Evolutionary conservation across 2,329 filamentous ascomycete species (phyloP).

Genomic region (Aquanectria penicillioides): DNA sequence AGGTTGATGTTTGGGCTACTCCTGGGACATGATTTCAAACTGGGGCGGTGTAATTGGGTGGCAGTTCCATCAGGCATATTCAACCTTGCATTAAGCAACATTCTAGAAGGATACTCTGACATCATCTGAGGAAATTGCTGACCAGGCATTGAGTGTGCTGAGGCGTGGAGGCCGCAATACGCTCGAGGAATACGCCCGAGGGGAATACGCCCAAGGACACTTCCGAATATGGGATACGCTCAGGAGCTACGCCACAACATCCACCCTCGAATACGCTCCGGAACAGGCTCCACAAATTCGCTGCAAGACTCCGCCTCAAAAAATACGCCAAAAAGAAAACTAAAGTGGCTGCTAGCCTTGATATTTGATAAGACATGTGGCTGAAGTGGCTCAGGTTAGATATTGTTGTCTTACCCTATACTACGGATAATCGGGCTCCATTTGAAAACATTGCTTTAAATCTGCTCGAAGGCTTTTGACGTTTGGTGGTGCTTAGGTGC

Average conservation of each 20-base stretch:
- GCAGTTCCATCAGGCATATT: neutral
- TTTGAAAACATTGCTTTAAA: no score
- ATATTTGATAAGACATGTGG: no score
- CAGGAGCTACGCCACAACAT: no score
- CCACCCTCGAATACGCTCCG: neutral
- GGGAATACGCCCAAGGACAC: no score
- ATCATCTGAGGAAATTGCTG: neutral
- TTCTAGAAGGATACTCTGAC: neutral
- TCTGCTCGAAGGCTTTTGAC: no score
- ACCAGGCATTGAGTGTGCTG: neutral
- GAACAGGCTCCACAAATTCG: neutral
- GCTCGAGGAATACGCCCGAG: neutral
- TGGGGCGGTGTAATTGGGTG: neutral
- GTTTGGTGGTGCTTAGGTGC: no score
- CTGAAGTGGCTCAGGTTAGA: no score
- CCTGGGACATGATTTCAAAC: neutral
- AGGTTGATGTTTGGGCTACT: neutral
- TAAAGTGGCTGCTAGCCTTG: no score
- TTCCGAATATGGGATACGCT: no score
- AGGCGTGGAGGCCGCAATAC: neutral
- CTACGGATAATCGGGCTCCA: no score
- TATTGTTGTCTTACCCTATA: no score
- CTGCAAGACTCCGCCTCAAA: neutral
- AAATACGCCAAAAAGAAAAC: neutral
- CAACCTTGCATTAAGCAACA: neutral